phyloP scores from a whole-genome alignment of 352 stramenopile genomes.

The Phytopythium litorale region DNA sequence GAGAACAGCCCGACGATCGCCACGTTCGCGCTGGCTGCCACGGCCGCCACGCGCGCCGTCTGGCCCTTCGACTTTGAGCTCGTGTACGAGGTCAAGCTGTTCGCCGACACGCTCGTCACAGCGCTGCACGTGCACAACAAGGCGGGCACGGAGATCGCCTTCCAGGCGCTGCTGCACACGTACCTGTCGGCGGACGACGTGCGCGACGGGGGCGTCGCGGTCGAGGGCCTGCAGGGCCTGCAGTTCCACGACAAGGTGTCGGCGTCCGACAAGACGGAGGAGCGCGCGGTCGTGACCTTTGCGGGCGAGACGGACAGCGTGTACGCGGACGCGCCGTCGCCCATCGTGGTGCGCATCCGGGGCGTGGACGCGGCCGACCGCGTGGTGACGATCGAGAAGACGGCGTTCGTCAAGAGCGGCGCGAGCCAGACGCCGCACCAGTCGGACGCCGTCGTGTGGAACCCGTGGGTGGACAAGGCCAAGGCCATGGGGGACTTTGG shows the following conservation, averaged over 20 bases:
- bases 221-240: conserved; percentile 87
- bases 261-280: conserved; percentile 50
- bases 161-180: conserved; percentile 94
- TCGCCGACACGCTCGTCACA: conserved; percentile 74
- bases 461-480: conserved; percentile 93
- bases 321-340: conserved; percentile 68
- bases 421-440: conserved; percentile 22
- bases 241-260: conserved; percentile 89
- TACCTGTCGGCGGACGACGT: conserved; percentile 90
- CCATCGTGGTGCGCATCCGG: conserved; percentile 66
- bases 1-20: conserved; percentile 44
- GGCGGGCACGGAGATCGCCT: conserved; percentile 74
- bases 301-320: conserved; percentile 87
- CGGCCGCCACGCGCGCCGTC: conserved; percentile 38
- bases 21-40: conserved; percentile 54
- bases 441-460: conserved; percentile 92
- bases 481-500: conserved; percentile 93
- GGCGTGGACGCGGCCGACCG: conserved; percentile 37
- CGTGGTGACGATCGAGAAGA: conserved; percentile 76
- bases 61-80: conserved; percentile 83
- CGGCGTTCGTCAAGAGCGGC: conserved; percentile 49
- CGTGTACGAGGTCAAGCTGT: conserved; percentile 87
- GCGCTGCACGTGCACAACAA: conserved; percentile 91
- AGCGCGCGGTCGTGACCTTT: conserved; percentile 59
- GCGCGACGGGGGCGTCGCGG: conserved; percentile 40